A percentile compares a stretch with the other conserved stretches of the same genome.
phyloP scores from a whole-genome alignment of 345 rosid genomes.

The Carallia pectinifolia region DNA sequence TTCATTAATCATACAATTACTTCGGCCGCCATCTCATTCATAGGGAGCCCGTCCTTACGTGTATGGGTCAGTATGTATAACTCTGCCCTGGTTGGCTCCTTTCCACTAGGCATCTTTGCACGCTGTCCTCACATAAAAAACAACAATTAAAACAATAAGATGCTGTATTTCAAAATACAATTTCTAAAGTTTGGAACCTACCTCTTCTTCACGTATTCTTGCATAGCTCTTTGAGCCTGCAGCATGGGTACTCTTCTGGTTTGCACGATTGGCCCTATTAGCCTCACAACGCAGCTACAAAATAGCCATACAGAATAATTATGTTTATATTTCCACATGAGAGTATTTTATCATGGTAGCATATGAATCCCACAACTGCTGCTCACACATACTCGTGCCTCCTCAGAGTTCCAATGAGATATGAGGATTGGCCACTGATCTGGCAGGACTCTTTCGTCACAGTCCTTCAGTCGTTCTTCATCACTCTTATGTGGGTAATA shows the following conservation, averaged over 20 bases:
- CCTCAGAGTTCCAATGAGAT: conserved; percentile 36
- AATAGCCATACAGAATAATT: background rate
- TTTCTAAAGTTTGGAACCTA: conserved; percentile 13
- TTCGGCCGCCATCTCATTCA: conserved; percentile 28
- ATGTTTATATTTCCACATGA: background rate
- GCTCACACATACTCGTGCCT: conserved; percentile 25
- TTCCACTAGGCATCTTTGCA: conserved; percentile 36
- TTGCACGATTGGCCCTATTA: conserved; percentile 36
- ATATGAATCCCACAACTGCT: background rate
- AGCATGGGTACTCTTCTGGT: conserved; percentile 21
- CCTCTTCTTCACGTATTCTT: conserved; percentile 42
- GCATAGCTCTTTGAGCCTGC: conserved; percentile 43
- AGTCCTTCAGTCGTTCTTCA: conserved; percentile 34
- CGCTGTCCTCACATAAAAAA: conserved; percentile 19
- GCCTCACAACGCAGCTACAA: conserved; percentile 31
- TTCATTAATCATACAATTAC: conserved; percentile 28
- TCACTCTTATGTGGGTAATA: conserved; percentile 35
- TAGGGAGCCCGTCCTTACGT: conserved; percentile 41
- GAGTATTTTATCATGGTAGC: background rate
- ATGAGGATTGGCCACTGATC: conserved; percentile 40
- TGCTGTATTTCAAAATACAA: background rate
- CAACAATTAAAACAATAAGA: conserved; percentile 2
- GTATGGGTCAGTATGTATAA: conserved; percentile 39
- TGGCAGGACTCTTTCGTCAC: conserved; percentile 33
- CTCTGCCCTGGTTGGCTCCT: conserved; percentile 38